phyloP scores from a whole-genome alignment of 2,329 filamentous ascomycete genomes.

The Calonectria leucothoes region DNA sequence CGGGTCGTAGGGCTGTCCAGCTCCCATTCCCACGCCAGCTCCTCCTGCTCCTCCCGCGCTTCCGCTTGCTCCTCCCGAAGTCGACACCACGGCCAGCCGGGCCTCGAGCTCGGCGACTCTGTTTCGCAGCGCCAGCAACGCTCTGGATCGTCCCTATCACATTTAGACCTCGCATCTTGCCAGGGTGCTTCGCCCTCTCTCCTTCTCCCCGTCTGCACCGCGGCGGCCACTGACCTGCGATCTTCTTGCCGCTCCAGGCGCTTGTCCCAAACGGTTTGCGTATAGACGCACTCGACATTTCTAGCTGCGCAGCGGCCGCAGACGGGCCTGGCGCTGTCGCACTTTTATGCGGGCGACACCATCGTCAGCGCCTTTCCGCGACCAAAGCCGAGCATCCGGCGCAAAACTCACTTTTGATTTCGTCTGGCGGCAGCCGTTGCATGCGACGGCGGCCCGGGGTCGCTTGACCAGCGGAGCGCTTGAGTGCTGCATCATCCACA shows the following conservation, averaged over 20 bases:
- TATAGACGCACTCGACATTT: slow-evolving; percentile 33
- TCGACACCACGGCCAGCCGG: slow-evolving; percentile 24
- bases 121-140: slow-evolving; percentile 28
- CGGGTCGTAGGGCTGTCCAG: not conserved
- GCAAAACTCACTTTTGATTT: slow-evolving; percentile 18
- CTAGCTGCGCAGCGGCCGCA: slow-evolving; percentile 35
- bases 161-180: not conserved
- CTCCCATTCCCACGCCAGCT: too few relatives aligned
- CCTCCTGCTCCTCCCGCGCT: too few relatives aligned
- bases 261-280: slow-evolving; percentile 36
- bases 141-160: slow-evolving; percentile 8
- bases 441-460: slow-evolving; percentile 20
- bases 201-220: too few relatives aligned
- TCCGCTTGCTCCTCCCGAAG: not conserved
- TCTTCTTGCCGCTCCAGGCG: slow-evolving; percentile 39
- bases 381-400: not conserved
- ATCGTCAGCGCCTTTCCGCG: not conserved
- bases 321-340: slow-evolving; percentile 33
- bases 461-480: slow-evolving; percentile 20
- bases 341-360: slow-evolving; percentile 13
- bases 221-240: slow-evolving; percentile 26
- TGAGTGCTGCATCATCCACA: slow-evolving; percentile 15
- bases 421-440: slow-evolving; percentile 21
- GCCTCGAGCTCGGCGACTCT: slow-evolving; percentile 37
- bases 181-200: too few relatives aligned